Conservation (phyloP, 1,139 yeast genomes). For the Pichia cactophila region DNA sequence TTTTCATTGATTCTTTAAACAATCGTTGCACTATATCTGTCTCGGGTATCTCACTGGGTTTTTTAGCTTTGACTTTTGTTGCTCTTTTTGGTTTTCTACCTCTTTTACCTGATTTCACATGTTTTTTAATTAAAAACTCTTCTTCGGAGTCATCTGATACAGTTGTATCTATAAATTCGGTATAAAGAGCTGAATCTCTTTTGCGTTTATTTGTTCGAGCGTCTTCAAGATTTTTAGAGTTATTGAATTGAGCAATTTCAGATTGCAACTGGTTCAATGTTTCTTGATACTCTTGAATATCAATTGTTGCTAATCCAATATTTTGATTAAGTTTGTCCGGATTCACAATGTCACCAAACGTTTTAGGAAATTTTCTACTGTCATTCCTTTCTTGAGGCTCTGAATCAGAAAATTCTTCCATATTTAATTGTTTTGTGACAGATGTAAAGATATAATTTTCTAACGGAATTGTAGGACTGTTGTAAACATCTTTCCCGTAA, state of each 20-base stretch:
- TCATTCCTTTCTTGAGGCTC: background rate
- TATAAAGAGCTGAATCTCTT: background rate
- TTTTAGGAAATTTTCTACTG: background rate
- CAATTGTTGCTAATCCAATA: background rate
- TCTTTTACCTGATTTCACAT: background rate
- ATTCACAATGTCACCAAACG: background rate
- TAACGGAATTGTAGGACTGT: background rate
- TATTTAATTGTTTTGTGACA: background rate
- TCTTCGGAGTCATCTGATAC: background rate
- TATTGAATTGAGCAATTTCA: background rate
- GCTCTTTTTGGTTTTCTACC: background rate
- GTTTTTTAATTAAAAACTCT: background rate
- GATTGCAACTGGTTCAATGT: background rate
- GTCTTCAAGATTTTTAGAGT: background rate
- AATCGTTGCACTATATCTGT: constrained; percentile 5
- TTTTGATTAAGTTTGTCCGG: background rate
- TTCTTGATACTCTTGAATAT: background rate
- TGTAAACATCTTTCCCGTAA: background rate
- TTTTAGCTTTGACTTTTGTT: background rate
- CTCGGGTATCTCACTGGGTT: background rate
- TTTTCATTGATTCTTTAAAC: constrained; percentile 8
- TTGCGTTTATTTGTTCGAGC: background rate
- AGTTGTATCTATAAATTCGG: background rate
- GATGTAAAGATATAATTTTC: background rate
- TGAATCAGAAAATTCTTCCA: background rate